Conservation (phyloP, 208 protist species). For the Trypanosoma melophagium region DNA sequence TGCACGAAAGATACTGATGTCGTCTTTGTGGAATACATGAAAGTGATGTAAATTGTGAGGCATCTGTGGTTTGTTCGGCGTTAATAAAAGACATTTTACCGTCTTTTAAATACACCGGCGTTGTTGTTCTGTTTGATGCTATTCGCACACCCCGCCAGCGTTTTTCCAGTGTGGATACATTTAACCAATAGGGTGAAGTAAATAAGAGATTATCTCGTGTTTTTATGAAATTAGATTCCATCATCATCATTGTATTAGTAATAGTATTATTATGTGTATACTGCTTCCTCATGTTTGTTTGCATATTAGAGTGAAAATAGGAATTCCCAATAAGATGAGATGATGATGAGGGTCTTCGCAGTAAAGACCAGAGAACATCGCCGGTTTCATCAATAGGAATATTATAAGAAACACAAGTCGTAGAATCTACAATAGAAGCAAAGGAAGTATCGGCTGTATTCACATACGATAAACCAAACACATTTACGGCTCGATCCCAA, state of each 20-base stretch:
- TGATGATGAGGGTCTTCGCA: too few species aligned
- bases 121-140: conserved; percentile 1
- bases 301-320: too few species aligned
- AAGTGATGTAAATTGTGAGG: conserved; percentile 35
- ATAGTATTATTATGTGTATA: too few species aligned
- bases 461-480: conserved; percentile 38
- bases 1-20: conserved; percentile 27
- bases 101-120: conserved; percentile 13
- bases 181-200: conserved; percentile 39
- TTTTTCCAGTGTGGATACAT: conserved; percentile 12
- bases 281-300: too few species aligned
- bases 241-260: too few species aligned
- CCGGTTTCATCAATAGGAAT: conserved; percentile 51
- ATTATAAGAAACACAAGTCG: conserved; percentile 27
- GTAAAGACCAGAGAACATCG: conserved; percentile 7
- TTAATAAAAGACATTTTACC: conserved; percentile 27
- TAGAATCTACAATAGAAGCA: conserved; percentile 46
- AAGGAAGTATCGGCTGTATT: conserved; percentile 35
- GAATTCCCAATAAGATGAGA: too few species aligned
- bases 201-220: too few species aligned
- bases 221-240: too few species aligned
- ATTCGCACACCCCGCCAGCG: conserved; percentile 31
- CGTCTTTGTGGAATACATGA: conserved; percentile 30
- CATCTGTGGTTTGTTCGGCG: conserved; percentile 40
- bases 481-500: conserved; percentile 11